Conservation (phyloP, 1,284 basidiomycete genomes). For the Mycosarcoma mackinlayi region DNA sequence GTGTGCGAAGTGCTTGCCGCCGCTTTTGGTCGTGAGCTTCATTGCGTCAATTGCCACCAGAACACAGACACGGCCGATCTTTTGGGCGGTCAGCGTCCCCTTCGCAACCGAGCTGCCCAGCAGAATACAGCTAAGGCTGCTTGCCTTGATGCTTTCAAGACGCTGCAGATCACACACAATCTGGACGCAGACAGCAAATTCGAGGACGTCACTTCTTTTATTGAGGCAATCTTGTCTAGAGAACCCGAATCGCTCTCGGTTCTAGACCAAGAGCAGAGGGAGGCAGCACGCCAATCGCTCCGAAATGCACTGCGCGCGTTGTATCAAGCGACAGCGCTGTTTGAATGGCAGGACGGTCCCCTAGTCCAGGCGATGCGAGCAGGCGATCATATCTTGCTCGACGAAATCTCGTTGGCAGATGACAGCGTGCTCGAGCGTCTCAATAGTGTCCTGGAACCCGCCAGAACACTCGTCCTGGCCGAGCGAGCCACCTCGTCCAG, state of each 20-base stretch:
- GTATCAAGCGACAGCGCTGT: slow-evolving; percentile 76
- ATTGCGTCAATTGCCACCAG: slow-evolving; percentile 93
- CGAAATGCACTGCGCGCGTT: slow-evolving; percentile 72
- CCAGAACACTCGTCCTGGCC: slow-evolving; percentile 88
- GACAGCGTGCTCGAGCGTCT: slow-evolving; percentile 97
- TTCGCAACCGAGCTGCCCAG: slow-evolving; percentile 79
- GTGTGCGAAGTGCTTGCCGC: slow-evolving; percentile 90
- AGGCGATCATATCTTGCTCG: slow-evolving; percentile 89
- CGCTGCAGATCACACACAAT: slow-evolving; percentile 25
- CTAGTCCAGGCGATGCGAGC: slow-evolving; percentile 88
- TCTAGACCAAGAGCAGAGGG: slow-evolving; percentile 11
- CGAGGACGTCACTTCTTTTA: slow-evolving; percentile 35
- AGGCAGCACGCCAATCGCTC: slow-evolving; percentile 19
- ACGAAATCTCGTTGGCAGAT: slow-evolving; percentile 97
- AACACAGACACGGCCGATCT: slow-evolving; percentile 99
- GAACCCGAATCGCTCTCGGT: slow-evolving; percentile 13
- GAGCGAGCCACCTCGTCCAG: slow-evolving; percentile 79
- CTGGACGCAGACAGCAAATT: slow-evolving; percentile 31
- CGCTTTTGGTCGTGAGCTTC: slow-evolving; percentile 75
- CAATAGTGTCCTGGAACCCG: slow-evolving; percentile 94
- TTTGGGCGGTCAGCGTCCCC: slow-evolving; percentile 90
- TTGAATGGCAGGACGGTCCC: slow-evolving; percentile 97
- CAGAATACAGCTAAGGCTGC: slow-evolving; percentile 67
- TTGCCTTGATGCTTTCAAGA: slow-evolving; percentile 55
- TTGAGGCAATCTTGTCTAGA: slow-evolving; percentile 24